Base-by-base conservation (phyloP, 1,139 yeast species). In the Nakaseomyces sp. region DNA sequence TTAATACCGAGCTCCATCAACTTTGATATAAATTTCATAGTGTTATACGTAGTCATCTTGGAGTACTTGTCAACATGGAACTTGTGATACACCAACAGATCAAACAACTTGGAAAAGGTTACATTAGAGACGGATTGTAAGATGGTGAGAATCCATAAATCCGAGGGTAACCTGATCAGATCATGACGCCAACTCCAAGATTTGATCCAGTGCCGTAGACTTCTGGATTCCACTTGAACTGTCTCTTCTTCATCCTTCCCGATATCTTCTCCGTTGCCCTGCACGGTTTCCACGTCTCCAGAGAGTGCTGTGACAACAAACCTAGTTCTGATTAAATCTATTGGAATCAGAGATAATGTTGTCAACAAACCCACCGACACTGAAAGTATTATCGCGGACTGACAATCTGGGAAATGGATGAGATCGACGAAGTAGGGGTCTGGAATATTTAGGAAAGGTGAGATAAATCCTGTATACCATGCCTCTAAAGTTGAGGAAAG, bases 361-460 rank as follows among this genome's bases (percentile, higher is more conserved):
- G 96, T 79, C 32, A 83, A 60, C 0, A 86, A 78, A 43, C 86
- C 76, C 0, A 95, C 91, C 31, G 77, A 66, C 2, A 88, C 74
- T 1, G 87, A 79, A 16, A 87, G 68, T 46, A 78, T 65, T 20
- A 88, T 68, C 13, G 94, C 80, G 43, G 29, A 37, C 8, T 40
- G 18, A 5, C 40, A 26, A 51, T 81, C 87, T 3, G 89, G 79
- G 29, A 91, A 82, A 57, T 84, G 94, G 22, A 87, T 73, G 50
- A 86, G 74, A 53, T 86, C 95, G 50, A 87, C 79, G 61, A 86
- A 83, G 51, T 81, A 79, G 1, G 96, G 96, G 59, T 88, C 96
- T 0, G 96, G 95, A n/a, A 87, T 77, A 13, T 86, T 84, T 45
- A 86, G 66, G 43, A 85, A 70, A 0, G 96, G 95, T 5, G 95